These are phyloP conservation scores for Fusarium tuaranense DNA, from an alignment of 2,329 filamentous ascomycete species.

Conservation along the genomic window DNA sequence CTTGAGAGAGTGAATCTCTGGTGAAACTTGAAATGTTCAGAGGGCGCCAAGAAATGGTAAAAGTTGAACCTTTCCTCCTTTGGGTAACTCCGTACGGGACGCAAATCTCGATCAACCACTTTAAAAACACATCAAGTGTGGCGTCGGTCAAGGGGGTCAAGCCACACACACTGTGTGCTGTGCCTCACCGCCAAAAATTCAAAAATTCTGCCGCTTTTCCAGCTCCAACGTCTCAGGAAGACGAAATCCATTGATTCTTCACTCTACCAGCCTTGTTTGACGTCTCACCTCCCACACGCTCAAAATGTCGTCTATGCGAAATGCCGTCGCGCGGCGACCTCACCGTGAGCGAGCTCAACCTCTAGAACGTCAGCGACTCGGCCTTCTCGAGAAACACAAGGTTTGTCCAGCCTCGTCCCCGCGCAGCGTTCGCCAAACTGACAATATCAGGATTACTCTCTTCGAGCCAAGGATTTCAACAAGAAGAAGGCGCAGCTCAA, in stretches of 20 bases:
- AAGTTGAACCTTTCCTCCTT: background rate
- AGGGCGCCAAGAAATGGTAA: background rate
- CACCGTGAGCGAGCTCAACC: slow-evolving; percentile 94
- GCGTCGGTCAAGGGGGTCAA: background rate
- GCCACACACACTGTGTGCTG: slow-evolving; percentile 26
- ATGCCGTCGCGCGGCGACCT: slow-evolving; percentile 80
- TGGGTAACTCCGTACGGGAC: background rate
- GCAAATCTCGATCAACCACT: background rate
- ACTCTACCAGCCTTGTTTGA: background rate
- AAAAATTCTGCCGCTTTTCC: slow-evolving; percentile 50
- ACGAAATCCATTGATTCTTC: slow-evolving; percentile 19
- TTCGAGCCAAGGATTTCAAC: slow-evolving; percentile 74
- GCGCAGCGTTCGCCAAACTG: slow-evolving; percentile 14
- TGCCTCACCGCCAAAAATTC: slow-evolving; percentile 54
- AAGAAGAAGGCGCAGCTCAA: slow-evolving; percentile 73
- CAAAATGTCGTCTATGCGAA: slow-evolving; percentile 69
- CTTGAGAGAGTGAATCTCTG: background rate
- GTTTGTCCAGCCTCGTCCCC: slow-evolving; percentile 52
- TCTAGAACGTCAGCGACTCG: slow-evolving; percentile 84
- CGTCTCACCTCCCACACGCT: background rate
- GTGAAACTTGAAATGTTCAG: background rate
- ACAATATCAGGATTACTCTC: slow-evolving; percentile 67
- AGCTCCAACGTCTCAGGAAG: slow-evolving; percentile 7
- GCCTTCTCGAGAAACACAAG: slow-evolving; percentile 96
- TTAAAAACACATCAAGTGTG: slow-evolving; percentile 29